Conservation (phyloP, 2,329 filamentous ascomycete species). For the Arthrocladium fulminans region DNA sequence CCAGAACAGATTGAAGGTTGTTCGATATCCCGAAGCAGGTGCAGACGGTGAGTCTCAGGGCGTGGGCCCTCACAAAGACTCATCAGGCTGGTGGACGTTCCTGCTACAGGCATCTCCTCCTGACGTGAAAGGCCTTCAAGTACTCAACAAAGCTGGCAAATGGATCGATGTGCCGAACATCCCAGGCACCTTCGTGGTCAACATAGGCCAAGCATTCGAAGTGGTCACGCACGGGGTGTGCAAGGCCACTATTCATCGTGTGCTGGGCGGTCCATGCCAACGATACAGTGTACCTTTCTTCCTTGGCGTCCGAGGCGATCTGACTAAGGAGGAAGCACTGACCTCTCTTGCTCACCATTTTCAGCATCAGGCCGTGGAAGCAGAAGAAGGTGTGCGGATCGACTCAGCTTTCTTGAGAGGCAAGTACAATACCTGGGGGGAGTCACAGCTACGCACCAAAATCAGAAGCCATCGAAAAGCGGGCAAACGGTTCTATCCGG, state of each 20-base stretch:
- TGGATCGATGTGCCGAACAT: slow-evolving; percentile 40
- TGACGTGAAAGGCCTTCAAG: slow-evolving; percentile 38
- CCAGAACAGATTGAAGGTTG: slow-evolving; percentile 46
- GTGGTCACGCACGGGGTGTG: slow-evolving; percentile 36
- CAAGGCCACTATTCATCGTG: slow-evolving; percentile 37
- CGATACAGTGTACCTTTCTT: slow-evolving; percentile 38
- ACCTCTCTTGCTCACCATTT: slow-evolving; percentile 35
- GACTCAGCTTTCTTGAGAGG: slow-evolving; percentile 45
- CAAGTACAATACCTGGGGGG: slow-evolving; percentile 47
- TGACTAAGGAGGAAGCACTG: slow-evolving; percentile 36
- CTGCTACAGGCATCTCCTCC: slow-evolving; percentile 51
- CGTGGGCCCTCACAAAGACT: slow-evolving; percentile 42
- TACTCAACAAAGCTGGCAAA: slow-evolving; percentile 36
- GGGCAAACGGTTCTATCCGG: slow-evolving; percentile 39
- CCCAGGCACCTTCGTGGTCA: slow-evolving; percentile 38
- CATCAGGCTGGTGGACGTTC: slow-evolving; percentile 56
- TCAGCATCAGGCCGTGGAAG: slow-evolving; percentile 23
- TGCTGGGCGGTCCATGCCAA: slow-evolving; percentile 32
- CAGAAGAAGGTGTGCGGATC: slow-evolving; percentile 31
- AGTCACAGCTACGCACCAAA: slow-evolving; percentile 47
- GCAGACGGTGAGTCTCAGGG: slow-evolving; percentile 42
- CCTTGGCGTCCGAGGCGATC: slow-evolving; percentile 41
- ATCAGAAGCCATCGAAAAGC: slow-evolving; percentile 44
- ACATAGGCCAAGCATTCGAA: slow-evolving; percentile 40
- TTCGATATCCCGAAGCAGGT: slow-evolving; percentile 30